Base-by-base conservation (phyloP, 23 red algal species). In the Gracilaria gracilis region DNA sequence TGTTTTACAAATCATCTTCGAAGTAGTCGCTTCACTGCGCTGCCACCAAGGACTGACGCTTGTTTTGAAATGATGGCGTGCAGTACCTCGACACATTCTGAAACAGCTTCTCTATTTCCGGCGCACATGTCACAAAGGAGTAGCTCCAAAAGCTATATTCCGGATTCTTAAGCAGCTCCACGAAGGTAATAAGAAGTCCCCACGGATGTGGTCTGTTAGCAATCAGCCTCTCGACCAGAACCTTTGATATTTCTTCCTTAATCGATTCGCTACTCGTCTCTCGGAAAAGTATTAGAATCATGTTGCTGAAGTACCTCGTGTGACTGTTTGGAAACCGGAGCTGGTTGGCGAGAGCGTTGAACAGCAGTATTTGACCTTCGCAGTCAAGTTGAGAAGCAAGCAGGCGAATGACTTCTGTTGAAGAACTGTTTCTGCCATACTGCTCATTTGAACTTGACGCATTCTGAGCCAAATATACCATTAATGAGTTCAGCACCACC, bases 191-290 rank as follows among this genome's bases (percentile, higher is more conserved):
- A 13, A 99, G 62, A 19, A 99, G 88, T 19, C 97, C 97, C 97
- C 97, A 99, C 37, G 97, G 97, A 86, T 99, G 97, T 27, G 97
- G 97, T 57, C 94, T 50, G 64, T 94, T 95, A 1, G 97, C 97
- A 88, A 99, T 92, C 12, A 96, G 65, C 31, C 97, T 80, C 80
- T 99, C 97, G 29, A 99, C 84, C 24, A 99, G 84, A 42, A 99
- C 97, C 16, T 94, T 62, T 9, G 94, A 82, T 27, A 99, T 89
- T 80, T 96, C 94, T 48, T 99, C 97, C 38, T 95, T 92, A 39
- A 96, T 85, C 34, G 66, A 80, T 33, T 93, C 97, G 31, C 91
- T 76, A 31, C 50, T 82, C 21, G 88, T 80, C 33, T 96, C 93
- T 20, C 58, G 73, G 74, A 99, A 99, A 17, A 99, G 75, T 57